These are phyloP conservation scores for Ophiocordyceps unilateralis DNA, from an alignment of 2,329 filamentous ascomycete species.

Conservation along the genomic window DNA sequence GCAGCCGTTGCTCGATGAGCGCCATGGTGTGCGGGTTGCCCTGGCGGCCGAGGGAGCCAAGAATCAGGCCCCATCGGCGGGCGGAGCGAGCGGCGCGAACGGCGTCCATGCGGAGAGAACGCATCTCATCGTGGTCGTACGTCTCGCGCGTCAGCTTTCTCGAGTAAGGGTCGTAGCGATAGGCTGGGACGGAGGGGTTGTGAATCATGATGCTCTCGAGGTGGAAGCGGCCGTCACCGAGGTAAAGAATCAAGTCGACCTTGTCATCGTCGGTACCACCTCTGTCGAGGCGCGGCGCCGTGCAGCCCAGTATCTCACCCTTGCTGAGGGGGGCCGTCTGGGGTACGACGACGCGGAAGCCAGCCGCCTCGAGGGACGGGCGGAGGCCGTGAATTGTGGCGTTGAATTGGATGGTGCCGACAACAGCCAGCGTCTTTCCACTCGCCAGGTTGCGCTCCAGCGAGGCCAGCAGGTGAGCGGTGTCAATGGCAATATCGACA, in stretches of 20 bases:
- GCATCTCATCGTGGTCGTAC: constrained; percentile 86
- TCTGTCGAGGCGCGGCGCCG: constrained; percentile 54
- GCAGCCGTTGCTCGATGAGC: constrained; percentile 65
- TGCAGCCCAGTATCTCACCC: constrained; percentile 95
- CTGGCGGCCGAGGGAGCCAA: constrained; percentile 82
- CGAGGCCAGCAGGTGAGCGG: constrained; percentile 68
- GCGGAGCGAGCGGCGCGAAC: constrained; percentile 61
- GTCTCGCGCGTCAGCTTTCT: constrained; percentile 78
- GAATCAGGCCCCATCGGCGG: constrained; percentile 83
- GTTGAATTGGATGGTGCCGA: constrained; percentile 98
- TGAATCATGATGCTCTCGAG: constrained; percentile 99
- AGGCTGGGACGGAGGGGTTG: constrained; percentile 78
- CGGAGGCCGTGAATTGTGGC: constrained; percentile 81
- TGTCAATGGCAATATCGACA: constrained; percentile 93
- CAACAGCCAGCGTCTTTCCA: constrained; percentile 77
- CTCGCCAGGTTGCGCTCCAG: constrained; percentile 74
- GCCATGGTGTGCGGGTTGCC: constrained; percentile 88
- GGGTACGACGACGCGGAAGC: constrained; percentile 72
- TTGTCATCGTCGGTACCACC: constrained; percentile 31
- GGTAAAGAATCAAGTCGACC: constrained; percentile 69
- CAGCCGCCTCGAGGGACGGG: constrained; percentile 60
- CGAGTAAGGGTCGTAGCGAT: constrained; percentile 93
- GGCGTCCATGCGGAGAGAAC: constrained; percentile 59
- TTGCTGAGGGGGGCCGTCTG: constrained; percentile 88
- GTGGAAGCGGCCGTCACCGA: constrained; percentile 87